Percentiles rank a stretch among this genome's conserved stretches.
Evolutionary conservation across 2,329 filamentous ascomycete genomes (phyloP).

Genomic region (Basipetospora chlamydospora): DNA sequence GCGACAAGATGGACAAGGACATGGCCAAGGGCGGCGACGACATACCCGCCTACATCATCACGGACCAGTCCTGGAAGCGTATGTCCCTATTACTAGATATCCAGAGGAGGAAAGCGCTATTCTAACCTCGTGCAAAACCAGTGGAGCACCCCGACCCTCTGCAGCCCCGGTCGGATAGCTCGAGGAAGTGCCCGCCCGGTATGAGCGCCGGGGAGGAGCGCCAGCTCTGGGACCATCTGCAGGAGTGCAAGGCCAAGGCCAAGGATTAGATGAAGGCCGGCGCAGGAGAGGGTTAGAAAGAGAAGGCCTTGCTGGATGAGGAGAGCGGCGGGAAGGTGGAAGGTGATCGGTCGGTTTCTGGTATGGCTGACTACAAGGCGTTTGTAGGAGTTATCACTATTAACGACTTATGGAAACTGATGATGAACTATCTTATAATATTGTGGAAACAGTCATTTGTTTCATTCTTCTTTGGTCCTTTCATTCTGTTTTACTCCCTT

Average conservation of each 20-base stretch:
- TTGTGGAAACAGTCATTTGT: no score
- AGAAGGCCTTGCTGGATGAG: background rate
- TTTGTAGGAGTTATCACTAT: background rate
- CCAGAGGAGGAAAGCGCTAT: no score
- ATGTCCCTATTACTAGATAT: no score
- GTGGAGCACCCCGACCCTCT: conserved; percentile 4
- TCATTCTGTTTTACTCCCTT: no score
- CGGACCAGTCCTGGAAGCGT: no score
- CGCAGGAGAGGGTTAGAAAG: background rate
- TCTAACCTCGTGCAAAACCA: no score
- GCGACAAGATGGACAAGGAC: no score
- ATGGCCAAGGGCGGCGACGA: no score
- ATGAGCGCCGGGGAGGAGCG: conserved; percentile 1
- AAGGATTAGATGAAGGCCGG: conserved; percentile 3
- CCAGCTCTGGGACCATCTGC: conserved; percentile 1
- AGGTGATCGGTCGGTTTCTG: background rate
- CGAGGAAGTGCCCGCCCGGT: background rate
- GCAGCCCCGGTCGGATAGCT: background rate
- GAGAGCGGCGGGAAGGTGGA: background rate
- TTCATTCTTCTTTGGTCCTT: no score
- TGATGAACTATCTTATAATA: background rate
- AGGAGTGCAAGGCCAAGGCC: conserved; percentile 3
- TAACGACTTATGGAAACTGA: background rate
- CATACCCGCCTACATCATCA: no score
- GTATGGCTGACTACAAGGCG: background rate